Base-by-base conservation (phyloP, 2,329 filamentous ascomycete genomes). In the Colletotrichum navitas region DNA sequence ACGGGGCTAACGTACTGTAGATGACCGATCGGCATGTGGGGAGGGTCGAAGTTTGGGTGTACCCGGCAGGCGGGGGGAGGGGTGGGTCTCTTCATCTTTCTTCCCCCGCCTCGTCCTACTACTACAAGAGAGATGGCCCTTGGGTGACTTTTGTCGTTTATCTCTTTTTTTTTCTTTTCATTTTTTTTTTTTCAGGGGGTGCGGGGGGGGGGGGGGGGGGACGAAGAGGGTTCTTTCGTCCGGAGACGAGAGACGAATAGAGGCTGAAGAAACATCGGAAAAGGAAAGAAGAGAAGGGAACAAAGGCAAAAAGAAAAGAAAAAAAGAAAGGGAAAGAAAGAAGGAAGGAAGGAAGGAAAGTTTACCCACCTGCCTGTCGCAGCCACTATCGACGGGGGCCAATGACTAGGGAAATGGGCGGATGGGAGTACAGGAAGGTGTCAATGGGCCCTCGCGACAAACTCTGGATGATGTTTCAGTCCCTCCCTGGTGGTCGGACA, bases 381-480 rank as follows among this genome's bases (percentile, higher is more conserved):
- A 36, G 55, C 16, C 29, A 7, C 16, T 7, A n/a, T 62, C 32
- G 43, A 54, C 7, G 16, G 41, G 43, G 8, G 52, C 43, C 66
- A 68, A 64, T 59, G 47, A 66, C n/a, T 18, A n/a, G 47, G 18
- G 58, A 29, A 70, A 47, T 41, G 12, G 39, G 39, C 39, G 39
- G 47, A 56, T 49, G 66, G 63, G 29, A 64, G 29, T 29, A 29
- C 29, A 10, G 34, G 7, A 8, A 34, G 34, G 34, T 34, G 64
- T 56, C 43, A 41, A 43, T 14, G 36, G 45, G 16, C 51, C 51
- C 64, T 63, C 47, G 61, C 29, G 43, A 45, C 43, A 41, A 26
- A 58, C 47, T 62, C 58, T 58, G 64, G 68, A 71, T 26, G 68
- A 59, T 62, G 68, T 71, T 71, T 71, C 64, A 71, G 64, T 61